Evolutionary conservation across 106 monocot genomes (phyloP), one percentile per base, ranked within the genome.

Genomic region (Vanilla planifolia): DNA sequence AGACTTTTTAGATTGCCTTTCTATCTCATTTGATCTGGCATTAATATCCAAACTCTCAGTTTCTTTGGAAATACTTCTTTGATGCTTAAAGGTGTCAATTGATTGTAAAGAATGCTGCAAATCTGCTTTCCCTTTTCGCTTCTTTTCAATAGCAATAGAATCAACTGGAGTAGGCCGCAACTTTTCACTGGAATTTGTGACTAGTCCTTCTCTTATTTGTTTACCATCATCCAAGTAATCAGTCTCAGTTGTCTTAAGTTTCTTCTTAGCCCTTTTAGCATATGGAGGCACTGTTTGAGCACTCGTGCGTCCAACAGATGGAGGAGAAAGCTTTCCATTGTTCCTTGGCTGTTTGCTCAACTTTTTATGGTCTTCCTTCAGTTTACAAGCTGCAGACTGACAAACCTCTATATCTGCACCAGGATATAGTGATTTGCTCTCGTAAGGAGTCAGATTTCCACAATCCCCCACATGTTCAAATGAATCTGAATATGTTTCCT

Each of bases 401-500:
- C 21, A 41, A 13, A 34, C 65, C 23, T 48, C 67, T 20, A 59
- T 32, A n/a, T 25, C 33, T 43, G 41, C 42, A 73, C 19, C 63
- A 25, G 33, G 57, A 60, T 32, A 47, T 21, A 34, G 59, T 39
- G 32, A 22, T 34, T 82, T 69, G 59, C 42, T 69, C 11, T 15
- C 48, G n/a, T 50, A 48, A 30, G 63, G 51, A 52, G 13, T 50
- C 4, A 39, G 22, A 62, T 62, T 67, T 46, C 16, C 43, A 34
- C 67, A 75, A 56, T 71, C 72, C 29, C 69, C 83, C 41, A 58
- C 36, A 33, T 78, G 53, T 8, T 83, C 85, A 15, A 80, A 85
- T 56, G 86, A 86, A 67, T 94, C 94, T 55, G 93, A 93, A 44
- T 83, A 83, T 28, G 85, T 89, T 30, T 85, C 89, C 28, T 85